Evolutionary conservation across 768 basidiomycete species (phyloP), one percentile per base, ranked within the genome.

Genomic region (Glaciozyma martinii): DNA sequence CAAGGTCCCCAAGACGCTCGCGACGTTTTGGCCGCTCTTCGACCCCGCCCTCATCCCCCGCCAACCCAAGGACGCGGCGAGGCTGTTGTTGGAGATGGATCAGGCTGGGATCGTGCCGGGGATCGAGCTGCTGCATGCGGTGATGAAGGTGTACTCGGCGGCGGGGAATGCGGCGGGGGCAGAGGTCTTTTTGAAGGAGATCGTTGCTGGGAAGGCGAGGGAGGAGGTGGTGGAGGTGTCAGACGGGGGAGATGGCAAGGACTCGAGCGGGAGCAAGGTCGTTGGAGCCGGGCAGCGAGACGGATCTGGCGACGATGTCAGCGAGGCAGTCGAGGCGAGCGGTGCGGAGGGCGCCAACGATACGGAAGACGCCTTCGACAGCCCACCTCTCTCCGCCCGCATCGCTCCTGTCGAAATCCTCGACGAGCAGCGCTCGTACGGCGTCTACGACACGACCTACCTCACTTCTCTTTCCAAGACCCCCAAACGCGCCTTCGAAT

Each of bases 291-390:
- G 37, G 37, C 3, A 50, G 49, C 13, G 27, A 25, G 49, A n/a
- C 13, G 49, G n/a, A n/a, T n/a, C 49, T n/a, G n/a, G 4, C 49
- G 49, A n/a, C 23, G 49, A n/a, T 9, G 49, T 9, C 13, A n/a
- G 13, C n/a, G 49, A 25, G 30, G 18, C 18, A 18, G 30, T 19
- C 8, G 10, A 44, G 19, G 66, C 61, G 43, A 68, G 71, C 66
- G 75, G 73, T 58, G 75, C 76, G 58, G 74, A 76, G 58, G 76
- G 75, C 70, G 77, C 75, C 73, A 74, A 77, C 53, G 76, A 76
- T 19, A 18, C 5, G 29, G 15, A 33, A 32, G 55, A 40, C 55
- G 10, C 37, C 37, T 40, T 40, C 37, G 12, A 13, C 37, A 13
- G 2, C 15, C 37, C 7, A 40, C 37, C 37, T 40, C 37, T 13